Base-by-base conservation (phyloP, 352 stramenopile genomes). In the Phytophthora brassicae region DNA sequence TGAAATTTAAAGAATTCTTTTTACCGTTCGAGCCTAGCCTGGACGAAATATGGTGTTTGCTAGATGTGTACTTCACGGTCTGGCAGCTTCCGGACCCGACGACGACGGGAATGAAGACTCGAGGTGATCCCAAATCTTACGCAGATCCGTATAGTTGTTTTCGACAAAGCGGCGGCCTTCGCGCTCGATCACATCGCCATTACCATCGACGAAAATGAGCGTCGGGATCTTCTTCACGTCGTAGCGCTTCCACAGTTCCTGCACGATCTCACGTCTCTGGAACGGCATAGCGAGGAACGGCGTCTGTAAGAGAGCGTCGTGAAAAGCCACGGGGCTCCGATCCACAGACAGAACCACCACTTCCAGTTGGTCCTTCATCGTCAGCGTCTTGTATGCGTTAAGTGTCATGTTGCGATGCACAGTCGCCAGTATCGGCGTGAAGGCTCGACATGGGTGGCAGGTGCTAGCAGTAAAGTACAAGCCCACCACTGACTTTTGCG, bases 391-490 rank as follows among this genome's bases (percentile, higher is more conserved):
- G 74, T 88, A 88, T 36, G 68, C 58, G 24, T 69, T 73, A n/a
- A 88, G 77, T 55, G 70, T 59, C 79, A 89, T 87, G 68, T 86
- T 86, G 38, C 72, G 70, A 49, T 90, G 75, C 14, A 82, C 75
- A 0, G 77, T 86, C 28, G 78, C 81, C 50, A 90, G 62, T 43
- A 86, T 65, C 22, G 79, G 81, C 44, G 81, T 88, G 66, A 90
- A 90, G 24, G 66, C 70, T 60, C 82, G 74, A 45, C 81, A 90
- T 14, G 78, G 76, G 26, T 66, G 66, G 55, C 78, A 88, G 13
- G 66, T 79, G 62, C 77, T 88, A 43, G 74, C 75, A 9, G 78
- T 86, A 64, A 90, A 90, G 71, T 86, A 90, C 26, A 90, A 55
- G 0, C 78, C 78, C 45, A 90, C 66, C 33, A 81, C 70, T 17